These are phyloP conservation scores for Penicillium roqueforti DNA, from an alignment of 495 filamentous ascomycete species.

Conservation along the genomic window DNA sequence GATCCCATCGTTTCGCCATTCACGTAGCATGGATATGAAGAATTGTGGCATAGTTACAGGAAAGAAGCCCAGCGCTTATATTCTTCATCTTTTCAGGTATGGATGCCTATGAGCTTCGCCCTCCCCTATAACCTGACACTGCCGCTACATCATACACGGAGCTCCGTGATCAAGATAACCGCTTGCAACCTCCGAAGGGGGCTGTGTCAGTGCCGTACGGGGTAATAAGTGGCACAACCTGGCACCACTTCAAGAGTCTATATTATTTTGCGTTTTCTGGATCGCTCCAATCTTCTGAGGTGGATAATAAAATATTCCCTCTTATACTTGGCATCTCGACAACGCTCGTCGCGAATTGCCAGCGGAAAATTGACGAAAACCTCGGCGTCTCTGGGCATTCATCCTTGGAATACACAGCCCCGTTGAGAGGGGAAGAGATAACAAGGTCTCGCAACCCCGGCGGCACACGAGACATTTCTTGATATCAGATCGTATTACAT, in stretches of 20 bases:
- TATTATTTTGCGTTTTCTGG: background rate
- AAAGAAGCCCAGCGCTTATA: constrained; percentile 10
- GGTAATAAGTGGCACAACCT: background rate
- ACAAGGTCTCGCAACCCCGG: background rate
- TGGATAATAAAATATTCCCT: background rate
- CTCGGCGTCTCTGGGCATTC: constrained; percentile 11
- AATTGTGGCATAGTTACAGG: constrained; percentile 1
- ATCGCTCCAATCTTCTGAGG: no score
- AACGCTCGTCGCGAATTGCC: constrained; percentile 1
- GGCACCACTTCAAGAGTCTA: background rate
- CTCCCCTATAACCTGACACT: background rate
- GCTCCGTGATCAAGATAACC: background rate
- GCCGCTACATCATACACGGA: no score
- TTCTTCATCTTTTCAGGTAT: background rate
- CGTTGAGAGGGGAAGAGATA: background rate
- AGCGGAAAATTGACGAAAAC: background rate
- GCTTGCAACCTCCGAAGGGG: background rate
- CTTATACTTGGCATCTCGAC: constrained; percentile 2
- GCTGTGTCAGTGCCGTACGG: background rate
- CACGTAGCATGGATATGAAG: background rate
- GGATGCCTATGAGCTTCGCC: constrained; percentile 2
- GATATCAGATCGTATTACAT: background rate
- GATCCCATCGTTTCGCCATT: background rate
- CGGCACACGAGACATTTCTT: background rate
- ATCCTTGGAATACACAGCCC: constrained; percentile 7